A percentile compares a stretch with the other conserved stretches of the same genome.
These are phyloP conservation scores for Nitzschia putrida DNA, from an alignment of 108 stramenopile genomes.

Conservation along the genomic window DNA sequence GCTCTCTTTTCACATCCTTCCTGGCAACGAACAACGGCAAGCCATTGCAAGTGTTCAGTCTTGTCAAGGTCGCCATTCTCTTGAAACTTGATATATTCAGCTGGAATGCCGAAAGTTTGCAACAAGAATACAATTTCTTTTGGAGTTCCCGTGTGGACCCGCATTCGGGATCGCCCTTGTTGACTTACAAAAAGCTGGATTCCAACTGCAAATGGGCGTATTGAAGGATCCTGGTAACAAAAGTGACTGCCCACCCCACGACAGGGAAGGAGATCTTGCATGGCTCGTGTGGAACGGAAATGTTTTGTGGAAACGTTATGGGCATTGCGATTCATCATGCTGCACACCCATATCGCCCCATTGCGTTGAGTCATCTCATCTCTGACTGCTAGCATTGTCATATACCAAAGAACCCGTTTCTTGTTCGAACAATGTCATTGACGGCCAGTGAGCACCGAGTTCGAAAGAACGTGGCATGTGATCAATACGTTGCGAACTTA, in stretches of 20 bases:
- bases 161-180: constrained; percentile 1
- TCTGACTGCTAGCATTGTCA: background rate
- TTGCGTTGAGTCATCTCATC: constrained; percentile 27
- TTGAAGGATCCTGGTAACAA: constrained; percentile 21
- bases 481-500: constrained; percentile 5
- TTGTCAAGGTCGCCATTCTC: constrained; percentile 5
- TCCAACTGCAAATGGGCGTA: background rate
- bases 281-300: background rate
- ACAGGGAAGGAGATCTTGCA: constrained; percentile 2
- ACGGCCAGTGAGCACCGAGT: background rate
- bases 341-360: constrained; percentile 9
- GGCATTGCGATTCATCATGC: background rate
- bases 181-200: background rate
- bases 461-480: background rate
- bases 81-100: background rate
- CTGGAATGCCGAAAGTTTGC: constrained; percentile 33
- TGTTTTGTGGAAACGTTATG: background rate
- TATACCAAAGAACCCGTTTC: background rate
- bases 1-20: background rate
- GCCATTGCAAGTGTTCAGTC: constrained; percentile 20
- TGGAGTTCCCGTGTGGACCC: constrained; percentile 9
- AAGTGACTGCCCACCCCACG: constrained; percentile 10
- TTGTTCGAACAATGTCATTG: background rate
- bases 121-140: constrained; percentile 21
- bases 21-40: background rate